Percentiles rank a stretch among this genome's conserved stretches.
Evolutionary conservation across 495 filamentous ascomycete species (phyloP).

Genomic region (Hypoxylon crocopeplum): DNA sequence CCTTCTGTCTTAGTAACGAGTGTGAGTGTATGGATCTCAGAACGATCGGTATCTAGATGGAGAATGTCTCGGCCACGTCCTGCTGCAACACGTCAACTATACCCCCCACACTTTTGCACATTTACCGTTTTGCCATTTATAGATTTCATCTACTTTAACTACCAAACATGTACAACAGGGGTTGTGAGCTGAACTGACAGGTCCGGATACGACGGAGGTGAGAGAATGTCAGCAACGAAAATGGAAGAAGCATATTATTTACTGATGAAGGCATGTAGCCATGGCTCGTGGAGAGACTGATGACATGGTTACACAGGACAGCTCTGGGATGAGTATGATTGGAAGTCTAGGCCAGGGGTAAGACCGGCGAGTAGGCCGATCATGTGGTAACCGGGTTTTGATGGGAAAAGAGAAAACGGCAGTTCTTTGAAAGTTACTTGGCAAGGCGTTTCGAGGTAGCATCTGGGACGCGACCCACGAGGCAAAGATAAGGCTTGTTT

Average conservation of each 20-base stretch:
- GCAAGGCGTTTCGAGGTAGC: constrained; percentile 38
- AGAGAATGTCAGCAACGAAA: constrained; percentile 2
- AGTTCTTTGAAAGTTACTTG: constrained; percentile 21
- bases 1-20: constrained; percentile 31
- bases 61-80: not conserved
- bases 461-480: constrained; percentile 33
- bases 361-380: constrained; percentile 11
- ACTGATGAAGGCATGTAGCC: not conserved
- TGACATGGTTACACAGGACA: constrained; percentile 25
- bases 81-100: constrained; percentile 7
- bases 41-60: constrained; percentile 2
- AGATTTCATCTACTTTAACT: constrained; percentile 30
- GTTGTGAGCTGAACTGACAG: constrained; percentile 11
- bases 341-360: constrained; percentile 22
- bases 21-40: constrained; percentile 9
- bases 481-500: constrained; percentile 36
- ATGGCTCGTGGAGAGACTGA: constrained; percentile 4
- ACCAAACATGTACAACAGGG: constrained; percentile 31
- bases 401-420: constrained; percentile 15
- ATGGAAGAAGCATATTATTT: constrained; percentile 3
- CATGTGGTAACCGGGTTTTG: constrained; percentile 7
- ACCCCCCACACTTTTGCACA: constrained; percentile 3
- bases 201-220: constrained; percentile 18
- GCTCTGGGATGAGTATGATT: constrained; percentile 13
- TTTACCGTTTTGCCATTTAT: constrained; percentile 24